Conservation (phyloP, 2,329 filamentous ascomycete species). For the Scedosporium apiospermum region DNA sequence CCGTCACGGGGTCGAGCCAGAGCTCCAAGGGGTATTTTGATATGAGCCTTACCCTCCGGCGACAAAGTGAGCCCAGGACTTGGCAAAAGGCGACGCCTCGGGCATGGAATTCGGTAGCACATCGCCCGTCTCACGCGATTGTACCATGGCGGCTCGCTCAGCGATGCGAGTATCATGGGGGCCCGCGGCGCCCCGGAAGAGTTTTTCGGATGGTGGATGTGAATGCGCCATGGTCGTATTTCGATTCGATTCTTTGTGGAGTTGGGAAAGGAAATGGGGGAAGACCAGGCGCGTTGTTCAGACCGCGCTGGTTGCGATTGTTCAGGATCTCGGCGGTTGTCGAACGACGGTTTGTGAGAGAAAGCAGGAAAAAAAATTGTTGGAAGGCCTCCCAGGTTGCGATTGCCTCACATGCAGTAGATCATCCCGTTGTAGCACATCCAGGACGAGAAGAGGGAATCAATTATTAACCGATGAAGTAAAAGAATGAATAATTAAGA, state of each 20-base stretch:
- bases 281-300: too few species aligned
- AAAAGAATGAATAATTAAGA: neutral
- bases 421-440: too few species aligned
- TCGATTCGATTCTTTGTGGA: neutral
- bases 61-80: constrained; percentile 87
- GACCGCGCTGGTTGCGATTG: too few species aligned
- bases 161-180: constrained; percentile 20
- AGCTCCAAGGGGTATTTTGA: neutral
- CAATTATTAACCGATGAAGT: too few species aligned
- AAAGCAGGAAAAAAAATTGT: neutral
- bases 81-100: constrained; percentile 44
- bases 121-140: constrained; percentile 54
- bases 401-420: too few species aligned
- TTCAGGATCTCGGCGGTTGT: neutral
- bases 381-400: neutral
- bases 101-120: constrained; percentile 26
- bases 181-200: constrained; percentile 19
- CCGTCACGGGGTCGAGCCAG: too few species aligned
- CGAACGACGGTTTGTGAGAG: neutral
- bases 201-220: constrained; percentile 18
- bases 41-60: constrained; percentile 77
- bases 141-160: constrained; percentile 33
- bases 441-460: too few species aligned
- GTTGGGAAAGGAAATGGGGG: too few species aligned
- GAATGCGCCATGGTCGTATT: constrained; percentile 21